These are phyloP conservation scores for Trichoderma gracile DNA, from an alignment of 2,329 filamentous ascomycete species.

Conservation along the genomic window DNA sequence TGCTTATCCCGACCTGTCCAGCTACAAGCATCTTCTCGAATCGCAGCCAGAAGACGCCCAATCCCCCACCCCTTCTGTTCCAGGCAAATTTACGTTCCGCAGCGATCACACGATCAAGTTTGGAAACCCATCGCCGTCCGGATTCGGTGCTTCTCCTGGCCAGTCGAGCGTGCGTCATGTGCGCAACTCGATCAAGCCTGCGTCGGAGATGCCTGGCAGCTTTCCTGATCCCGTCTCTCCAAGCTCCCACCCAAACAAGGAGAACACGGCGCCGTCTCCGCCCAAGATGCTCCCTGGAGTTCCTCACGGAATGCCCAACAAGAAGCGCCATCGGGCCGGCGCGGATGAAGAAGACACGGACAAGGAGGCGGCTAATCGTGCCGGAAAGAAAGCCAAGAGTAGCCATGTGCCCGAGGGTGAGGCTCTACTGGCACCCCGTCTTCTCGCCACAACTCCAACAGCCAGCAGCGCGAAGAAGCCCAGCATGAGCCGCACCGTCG, in stretches of 20 bases:
- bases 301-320: conserved; percentile 64
- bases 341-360: conserved; percentile 59
- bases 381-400: conserved; percentile 60
- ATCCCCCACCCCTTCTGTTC: conserved; percentile 43
- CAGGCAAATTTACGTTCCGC: conserved; percentile 65
- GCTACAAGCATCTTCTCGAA: conserved; percentile 39
- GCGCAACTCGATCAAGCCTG: conserved; percentile 51
- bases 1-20: conserved; percentile 56
- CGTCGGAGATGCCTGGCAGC: conserved; percentile 54
- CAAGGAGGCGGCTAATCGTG: conserved; percentile 49
- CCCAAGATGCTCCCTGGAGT: conserved; percentile 47
- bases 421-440: conserved; percentile 53
- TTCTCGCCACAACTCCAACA: conserved; percentile 43
- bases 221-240: conserved; percentile 47
- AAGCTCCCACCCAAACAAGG: conserved; percentile 51
- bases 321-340: conserved; percentile 63
- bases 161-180: conserved; percentile 63
- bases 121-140: conserved; percentile 47
- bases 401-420: conserved; percentile 52
- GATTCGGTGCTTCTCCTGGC: conserved; percentile 59
- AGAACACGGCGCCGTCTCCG: conserved; percentile 50
- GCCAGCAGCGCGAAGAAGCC: conserved; percentile 41
- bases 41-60: conserved; percentile 32
- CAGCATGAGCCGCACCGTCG: conserved; percentile 33
- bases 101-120: conserved; percentile 66